Percentiles rank a stretch among this genome's conserved stretches.
Conservation (phyloP, 2,329 filamentous ascomycete species). For the Venturia aucupariae region DNA sequence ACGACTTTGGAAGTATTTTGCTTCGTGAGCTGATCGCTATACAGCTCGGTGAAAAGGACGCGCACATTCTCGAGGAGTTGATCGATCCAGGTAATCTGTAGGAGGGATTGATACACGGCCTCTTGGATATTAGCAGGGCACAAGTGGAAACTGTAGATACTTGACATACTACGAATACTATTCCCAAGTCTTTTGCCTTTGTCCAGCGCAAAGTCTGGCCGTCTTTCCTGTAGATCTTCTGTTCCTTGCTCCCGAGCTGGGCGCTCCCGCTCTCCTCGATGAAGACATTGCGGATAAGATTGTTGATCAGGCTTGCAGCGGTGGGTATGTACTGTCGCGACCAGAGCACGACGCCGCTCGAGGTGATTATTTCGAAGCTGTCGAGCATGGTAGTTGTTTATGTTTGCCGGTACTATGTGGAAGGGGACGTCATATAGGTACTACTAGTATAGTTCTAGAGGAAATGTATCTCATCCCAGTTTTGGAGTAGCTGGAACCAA, state of each 20-base stretch:
- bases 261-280: conserved; percentile 77
- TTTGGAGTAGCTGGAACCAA: neutral
- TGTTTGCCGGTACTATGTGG: neutral
- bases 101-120: conserved; percentile 93
- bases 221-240: conserved; percentile 64
- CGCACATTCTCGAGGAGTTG: conserved; percentile 92
- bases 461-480: conserved; percentile 6
- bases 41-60: conserved; percentile 83
- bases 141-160: neutral
- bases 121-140: conserved; percentile 28
- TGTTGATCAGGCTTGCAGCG: conserved; percentile 78
- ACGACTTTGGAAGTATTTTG: conserved; percentile 68
- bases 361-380: conserved; percentile 92
- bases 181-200: conserved; percentile 77
- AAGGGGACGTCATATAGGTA: conserved; percentile 7
- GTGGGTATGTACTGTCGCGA: conserved; percentile 76
- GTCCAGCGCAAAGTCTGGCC: conserved; percentile 95
- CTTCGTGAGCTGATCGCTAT: conserved; percentile 77
- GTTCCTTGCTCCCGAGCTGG: conserved; percentile 46
- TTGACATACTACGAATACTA: conserved; percentile 77
- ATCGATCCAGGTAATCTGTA: conserved; percentile 95
- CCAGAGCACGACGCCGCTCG: conserved; percentile 94
- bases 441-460: neutral
- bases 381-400: conserved; percentile 61
- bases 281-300: conserved; percentile 91